Evolutionary conservation across 164 flowering plant genomes (phyloP).

Genomic region (Cinnamomum micranthum): DNA sequence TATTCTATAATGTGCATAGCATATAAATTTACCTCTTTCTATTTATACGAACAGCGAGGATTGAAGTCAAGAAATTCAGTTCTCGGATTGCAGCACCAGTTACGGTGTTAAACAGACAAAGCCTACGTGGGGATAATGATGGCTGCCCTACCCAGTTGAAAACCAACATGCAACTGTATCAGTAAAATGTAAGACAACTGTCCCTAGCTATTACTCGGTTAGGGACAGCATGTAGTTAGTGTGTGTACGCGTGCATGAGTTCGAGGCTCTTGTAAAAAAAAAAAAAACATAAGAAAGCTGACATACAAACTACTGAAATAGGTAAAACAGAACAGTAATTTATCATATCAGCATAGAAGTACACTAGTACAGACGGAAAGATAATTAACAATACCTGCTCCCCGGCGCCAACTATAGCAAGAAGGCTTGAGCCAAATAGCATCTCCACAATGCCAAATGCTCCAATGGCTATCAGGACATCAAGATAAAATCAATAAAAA

Average conservation of each 20-base stretch:
- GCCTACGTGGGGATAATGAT: constrained; percentile 83
- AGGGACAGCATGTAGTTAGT: neutral
- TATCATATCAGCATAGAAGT: neutral
- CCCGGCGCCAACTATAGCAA: constrained; percentile 94
- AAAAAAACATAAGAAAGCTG: too few relatives aligned
- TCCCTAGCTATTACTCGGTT: neutral
- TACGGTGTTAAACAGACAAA: constrained; percentile 73
- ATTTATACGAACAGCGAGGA: constrained; percentile 77
- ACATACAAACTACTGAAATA: too few relatives aligned
- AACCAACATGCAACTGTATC: constrained; percentile 1
- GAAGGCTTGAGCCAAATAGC: constrained; percentile 80
- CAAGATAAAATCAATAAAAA: constrained; percentile 7
- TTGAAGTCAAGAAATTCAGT: constrained; percentile 80
- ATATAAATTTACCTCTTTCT: constrained; percentile 47
- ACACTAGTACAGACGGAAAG: neutral
- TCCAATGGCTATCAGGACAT: constrained; percentile 51
- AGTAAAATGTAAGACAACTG: too few relatives aligned
- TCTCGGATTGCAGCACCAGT: constrained; percentile 68
- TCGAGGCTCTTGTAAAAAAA: too few relatives aligned
- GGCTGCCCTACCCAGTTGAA: constrained; percentile 43
- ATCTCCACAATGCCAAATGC: constrained; percentile 81
- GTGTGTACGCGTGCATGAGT: neutral
- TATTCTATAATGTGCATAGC: neutral
- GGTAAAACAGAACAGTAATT: neutral
- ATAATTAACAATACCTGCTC: constrained; percentile 58